Percentiles rank a stretch among this genome's conserved stretches.
Evolutionary conservation across 768 basidiomycete genomes (phyloP).

Genomic region (Vishniacozyma victoriae): DNA sequence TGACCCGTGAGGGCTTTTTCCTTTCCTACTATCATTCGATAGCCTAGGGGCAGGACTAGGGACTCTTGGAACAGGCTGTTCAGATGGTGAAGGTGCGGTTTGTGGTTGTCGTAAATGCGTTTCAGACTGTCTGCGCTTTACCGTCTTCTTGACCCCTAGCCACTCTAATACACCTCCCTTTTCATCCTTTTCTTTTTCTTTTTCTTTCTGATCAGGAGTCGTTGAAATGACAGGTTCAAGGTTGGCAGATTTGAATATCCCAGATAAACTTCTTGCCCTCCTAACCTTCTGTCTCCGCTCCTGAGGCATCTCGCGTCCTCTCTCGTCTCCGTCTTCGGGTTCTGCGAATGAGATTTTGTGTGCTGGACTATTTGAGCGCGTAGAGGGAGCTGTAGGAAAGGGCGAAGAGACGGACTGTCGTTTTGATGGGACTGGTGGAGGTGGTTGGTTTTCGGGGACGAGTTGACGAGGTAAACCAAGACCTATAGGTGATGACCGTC

Average conservation of each 20-base stretch:
- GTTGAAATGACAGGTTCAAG: background rate
- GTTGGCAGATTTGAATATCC: conserved; percentile 17
- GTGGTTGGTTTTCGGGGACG: conserved; percentile 2
- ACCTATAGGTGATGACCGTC: conserved; percentile 15
- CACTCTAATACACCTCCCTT: conserved; percentile 30
- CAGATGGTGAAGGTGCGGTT: too few species aligned
- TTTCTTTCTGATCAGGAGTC: background rate
- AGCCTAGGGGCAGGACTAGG: too few species aligned
- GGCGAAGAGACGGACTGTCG: conserved; percentile 37
- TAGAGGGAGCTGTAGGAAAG: conserved; percentile 22
- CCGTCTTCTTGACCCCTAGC: conserved; percentile 31
- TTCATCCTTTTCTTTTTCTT: conserved; percentile 1
- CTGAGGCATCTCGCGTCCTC: background rate
- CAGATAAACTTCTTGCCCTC: conserved; percentile 32
- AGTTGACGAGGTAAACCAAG: conserved; percentile 24
- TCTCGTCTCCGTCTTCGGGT: conserved; percentile 7
- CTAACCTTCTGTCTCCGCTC: conserved; percentile 17
- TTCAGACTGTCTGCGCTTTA: conserved; percentile 23
- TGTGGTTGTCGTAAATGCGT: conserved; percentile 10
- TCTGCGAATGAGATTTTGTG: conserved; percentile 32
- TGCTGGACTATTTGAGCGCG: conserved; percentile 25
- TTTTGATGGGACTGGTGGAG: conserved; percentile 24
- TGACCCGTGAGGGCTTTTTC: too few species aligned
- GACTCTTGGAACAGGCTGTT: too few species aligned
- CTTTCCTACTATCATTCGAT: too few species aligned